A percentile compares a stretch with the other conserved stretches of the same genome.
phyloP scores from a whole-genome alignment of 345 rosid genomes.

The Brassica incana region DNA sequence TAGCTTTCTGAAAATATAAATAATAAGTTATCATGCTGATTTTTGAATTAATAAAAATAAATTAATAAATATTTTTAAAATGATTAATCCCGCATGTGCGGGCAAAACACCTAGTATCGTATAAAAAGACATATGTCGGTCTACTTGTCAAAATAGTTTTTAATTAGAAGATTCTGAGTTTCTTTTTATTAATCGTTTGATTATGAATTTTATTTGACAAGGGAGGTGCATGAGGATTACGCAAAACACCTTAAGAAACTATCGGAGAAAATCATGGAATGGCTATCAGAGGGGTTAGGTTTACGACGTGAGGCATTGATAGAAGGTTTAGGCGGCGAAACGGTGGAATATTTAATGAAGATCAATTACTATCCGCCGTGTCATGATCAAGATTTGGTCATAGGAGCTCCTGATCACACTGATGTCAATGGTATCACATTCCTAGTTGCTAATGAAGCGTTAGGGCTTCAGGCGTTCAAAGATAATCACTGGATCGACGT shows the following conservation, averaged over 20 bases:
- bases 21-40: too few species aligned
- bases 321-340: slow-evolving; percentile 57
- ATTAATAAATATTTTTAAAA: too few species aligned
- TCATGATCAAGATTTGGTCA: slow-evolving; percentile 54
- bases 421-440: slow-evolving; percentile 60
- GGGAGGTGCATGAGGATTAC: slow-evolving; percentile 69
- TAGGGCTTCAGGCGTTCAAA: slow-evolving; percentile 65
- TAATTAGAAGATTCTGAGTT: neutral
- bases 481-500: slow-evolving; percentile 60
- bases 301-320: slow-evolving; percentile 45
- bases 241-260: slow-evolving; percentile 42
- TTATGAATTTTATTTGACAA: neutral
- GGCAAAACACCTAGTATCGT: too few species aligned
- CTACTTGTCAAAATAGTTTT: neutral
- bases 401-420: slow-evolving; percentile 64
- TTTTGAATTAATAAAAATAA: too few species aligned
- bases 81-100: too few species aligned
- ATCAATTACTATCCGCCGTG: slow-evolving; percentile 76
- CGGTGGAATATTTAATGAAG: slow-evolving; percentile 54
- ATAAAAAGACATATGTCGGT: too few species aligned
- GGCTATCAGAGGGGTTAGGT: slow-evolving; percentile 61
- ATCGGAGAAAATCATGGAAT: slow-evolving; percentile 49
- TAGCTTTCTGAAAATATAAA: too few species aligned
- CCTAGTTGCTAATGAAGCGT: slow-evolving; percentile 60
- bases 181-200: neutral